phyloP scores from a whole-genome alignment of 352 stramenopile species.

The Phytopythium aichiense region DNA sequence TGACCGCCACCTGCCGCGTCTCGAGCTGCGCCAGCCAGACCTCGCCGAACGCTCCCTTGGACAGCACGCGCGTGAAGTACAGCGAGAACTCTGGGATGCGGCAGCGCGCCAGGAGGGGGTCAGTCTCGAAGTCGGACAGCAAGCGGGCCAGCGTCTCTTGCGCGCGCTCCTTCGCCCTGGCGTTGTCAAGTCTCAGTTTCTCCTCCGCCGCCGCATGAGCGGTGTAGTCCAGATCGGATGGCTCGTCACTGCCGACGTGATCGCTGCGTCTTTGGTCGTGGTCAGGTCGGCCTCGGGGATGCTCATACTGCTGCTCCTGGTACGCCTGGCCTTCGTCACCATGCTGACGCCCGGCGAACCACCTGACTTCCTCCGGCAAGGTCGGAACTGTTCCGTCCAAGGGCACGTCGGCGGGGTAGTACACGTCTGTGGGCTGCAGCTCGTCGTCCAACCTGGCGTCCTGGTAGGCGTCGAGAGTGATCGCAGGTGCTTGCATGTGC shows the following conservation, averaged over 20 bases:
- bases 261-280: neutral
- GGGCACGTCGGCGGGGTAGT: neutral
- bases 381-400: neutral
- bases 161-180: slow-evolving; percentile 20
- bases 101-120: slow-evolving; percentile 41
- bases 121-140: slow-evolving; percentile 55
- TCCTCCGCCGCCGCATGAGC: slow-evolving; percentile 8
- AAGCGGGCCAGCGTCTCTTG: slow-evolving; percentile 46
- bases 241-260: neutral
- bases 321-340: neutral
- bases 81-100: slow-evolving; percentile 70
- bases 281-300: neutral
- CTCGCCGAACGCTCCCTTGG: slow-evolving; percentile 83
- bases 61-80: slow-evolving; percentile 82
- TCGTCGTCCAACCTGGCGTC: neutral
- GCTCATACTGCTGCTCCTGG: neutral
- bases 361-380: neutral
- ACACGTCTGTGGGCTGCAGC: neutral
- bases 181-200: slow-evolving; percentile 5
- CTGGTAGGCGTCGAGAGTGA: neutral
- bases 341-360: neutral
- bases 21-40: slow-evolving; percentile 83
- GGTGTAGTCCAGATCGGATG: neutral
- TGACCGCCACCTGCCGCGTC: slow-evolving; percentile 75
- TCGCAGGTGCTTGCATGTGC: neutral